Base-by-base conservation (phyloP, 345 rosid genomes). In the Aurinia saxatilis region DNA sequence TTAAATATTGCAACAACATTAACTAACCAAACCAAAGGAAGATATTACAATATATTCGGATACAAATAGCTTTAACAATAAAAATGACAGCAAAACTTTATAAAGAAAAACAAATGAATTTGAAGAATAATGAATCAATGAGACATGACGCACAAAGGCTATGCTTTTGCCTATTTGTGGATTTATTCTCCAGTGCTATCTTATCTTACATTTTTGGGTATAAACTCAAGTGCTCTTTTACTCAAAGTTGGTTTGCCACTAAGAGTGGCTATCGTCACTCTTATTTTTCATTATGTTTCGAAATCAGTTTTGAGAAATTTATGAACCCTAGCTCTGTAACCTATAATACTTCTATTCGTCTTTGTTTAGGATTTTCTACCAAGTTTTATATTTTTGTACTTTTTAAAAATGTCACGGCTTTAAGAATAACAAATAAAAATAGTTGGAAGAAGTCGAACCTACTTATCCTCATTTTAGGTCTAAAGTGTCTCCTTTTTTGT, bases 211-310 rank as follows among this genome's bases (percentile, higher is more conserved):
- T 27, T 27, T 27, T 27, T 27, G 30, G 30, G 6, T 27, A 27
- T 27, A 27, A 27, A 27, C 48, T 60, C 48, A 10, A 51, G 66
- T 68, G 67, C 16, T 27, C 34, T 35, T 60, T 68, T 19, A 16
- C 51, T 33, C 14, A 68, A 68, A 60, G 61, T 50, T 59, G 39
- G 67, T 35, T 60, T 60, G 67, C 47, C 73, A 68, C 73, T 44
- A 44, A 51, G 61, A 34, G 66, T 60, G 61, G 67, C 40, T 68
- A 37, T 51, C 55, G 55, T 68, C 67, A 60, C 33, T 67, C 52
- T 40, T 30, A 11, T 50, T 11, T 56, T 57, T 8, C 44, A 49
- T 67, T 31, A 57, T 66, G 63, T 25, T 25, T 65, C 8, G 30
- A 36, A 15, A 23, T 17, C 30, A 19, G 5, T 48, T 1, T 18